A percentile compares a stretch with the other conserved stretches of the same genome.
Conservation (phyloP, 345 rosid genomes). For the Euphorbia tirucalli region DNA sequence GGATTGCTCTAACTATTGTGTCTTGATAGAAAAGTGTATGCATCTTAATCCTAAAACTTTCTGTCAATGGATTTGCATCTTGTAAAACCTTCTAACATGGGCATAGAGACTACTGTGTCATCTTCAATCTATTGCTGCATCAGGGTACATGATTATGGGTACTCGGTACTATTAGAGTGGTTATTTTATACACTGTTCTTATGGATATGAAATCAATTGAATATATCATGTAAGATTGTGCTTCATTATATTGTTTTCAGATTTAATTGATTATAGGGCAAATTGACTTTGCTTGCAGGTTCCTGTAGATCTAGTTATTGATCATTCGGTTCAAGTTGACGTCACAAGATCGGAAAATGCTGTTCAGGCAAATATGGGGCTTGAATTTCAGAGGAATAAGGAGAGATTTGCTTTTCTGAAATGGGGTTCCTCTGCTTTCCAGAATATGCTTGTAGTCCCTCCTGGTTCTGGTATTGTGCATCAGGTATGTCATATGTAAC, state of each 20-base stretch:
- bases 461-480: constrained; percentile 99
- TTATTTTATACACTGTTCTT: neutral
- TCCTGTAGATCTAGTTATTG: constrained; percentile 98
- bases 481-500: constrained; percentile 57
- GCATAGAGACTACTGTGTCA: neutral
- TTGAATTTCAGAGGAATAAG: constrained; percentile 92
- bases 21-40: neutral
- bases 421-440: constrained; percentile 94
- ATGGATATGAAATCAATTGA: neutral
- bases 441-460: constrained; percentile 97
- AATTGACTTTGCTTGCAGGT: constrained; percentile 45
- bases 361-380: constrained; percentile 93
- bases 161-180: neutral
- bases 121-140: neutral
- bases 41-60: neutral
- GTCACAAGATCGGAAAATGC: constrained; percentile 94
- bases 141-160: neutral
- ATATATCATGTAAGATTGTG: neutral
- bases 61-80: neutral
- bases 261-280: too few species aligned
- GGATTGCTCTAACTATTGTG: neutral
- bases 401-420: constrained; percentile 97
- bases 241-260: neutral
- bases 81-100: neutral
- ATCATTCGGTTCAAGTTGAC: constrained; percentile 99